phyloP scores from a whole-genome alignment of 345 rosid genomes.

The Odontarrhena argentea region DNA sequence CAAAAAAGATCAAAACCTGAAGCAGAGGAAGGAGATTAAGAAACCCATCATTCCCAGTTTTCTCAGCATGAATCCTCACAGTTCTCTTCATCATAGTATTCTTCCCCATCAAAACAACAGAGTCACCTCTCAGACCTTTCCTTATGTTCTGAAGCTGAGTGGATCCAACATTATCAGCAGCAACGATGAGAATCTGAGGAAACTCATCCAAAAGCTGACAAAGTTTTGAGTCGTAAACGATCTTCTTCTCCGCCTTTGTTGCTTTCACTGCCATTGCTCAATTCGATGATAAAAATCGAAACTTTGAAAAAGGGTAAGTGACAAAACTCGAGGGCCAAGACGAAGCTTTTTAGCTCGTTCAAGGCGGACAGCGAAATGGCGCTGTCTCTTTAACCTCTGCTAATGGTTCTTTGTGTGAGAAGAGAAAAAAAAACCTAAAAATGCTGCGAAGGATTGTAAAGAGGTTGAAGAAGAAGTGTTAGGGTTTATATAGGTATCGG shows the following conservation, averaged over 20 bases:
- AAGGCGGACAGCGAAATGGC: conserved; percentile 43
- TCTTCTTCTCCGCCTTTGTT: conserved; percentile 83
- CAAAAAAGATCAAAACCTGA: conserved; percentile 53
- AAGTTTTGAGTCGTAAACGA: conserved; percentile 75
- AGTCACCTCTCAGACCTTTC: conserved; percentile 77
- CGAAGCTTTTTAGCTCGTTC: conserved; percentile 44
- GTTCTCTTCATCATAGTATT: conserved; percentile 98
- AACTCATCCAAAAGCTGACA: conserved; percentile 77
- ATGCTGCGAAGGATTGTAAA: conserved; percentile 1
- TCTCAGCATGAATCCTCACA: conserved; percentile 72
- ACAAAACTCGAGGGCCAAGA: conserved; percentile 38
- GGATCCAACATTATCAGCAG: conserved; percentile 92
- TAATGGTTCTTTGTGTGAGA: not conserved
- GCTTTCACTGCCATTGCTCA: conserved; percentile 44
- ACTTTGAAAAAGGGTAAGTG: not conserved
- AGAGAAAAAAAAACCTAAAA: not conserved
- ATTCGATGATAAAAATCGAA: not conserved
- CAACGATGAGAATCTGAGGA: conserved; percentile 74
- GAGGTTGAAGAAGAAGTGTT: not conserved
- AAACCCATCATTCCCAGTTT: conserved; percentile 60
- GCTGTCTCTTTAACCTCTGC: conserved; percentile 48
- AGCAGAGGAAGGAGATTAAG: conserved; percentile 79
- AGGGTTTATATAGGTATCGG: conserved; percentile 31
- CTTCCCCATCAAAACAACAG: conserved; percentile 90
- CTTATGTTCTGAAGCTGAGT: conserved; percentile 91